Percentiles rank a stretch among this genome's conserved stretches.
These are phyloP conservation scores for Daldinia childiae DNA, from an alignment of 495 filamentous ascomycete genomes.

Conservation along the genomic window DNA sequence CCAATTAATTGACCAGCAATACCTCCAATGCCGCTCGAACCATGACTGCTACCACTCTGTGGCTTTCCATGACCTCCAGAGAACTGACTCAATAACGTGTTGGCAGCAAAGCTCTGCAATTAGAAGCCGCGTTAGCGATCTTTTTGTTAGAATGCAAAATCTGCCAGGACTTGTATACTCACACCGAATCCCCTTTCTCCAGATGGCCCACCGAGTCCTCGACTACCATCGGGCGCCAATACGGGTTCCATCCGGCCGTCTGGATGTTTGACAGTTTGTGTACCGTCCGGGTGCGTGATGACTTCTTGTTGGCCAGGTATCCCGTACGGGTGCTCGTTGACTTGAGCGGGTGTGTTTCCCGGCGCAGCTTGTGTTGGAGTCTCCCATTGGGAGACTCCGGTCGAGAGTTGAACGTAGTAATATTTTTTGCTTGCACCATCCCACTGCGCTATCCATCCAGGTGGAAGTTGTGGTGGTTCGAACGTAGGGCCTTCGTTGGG, in stretches of 20 bases:
- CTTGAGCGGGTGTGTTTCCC: conserved; percentile 58
- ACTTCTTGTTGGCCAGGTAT: conserved; percentile 56
- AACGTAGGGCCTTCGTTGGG: conserved; percentile 75
- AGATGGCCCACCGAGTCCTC: conserved; percentile 48
- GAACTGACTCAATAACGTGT: conserved; percentile 44
- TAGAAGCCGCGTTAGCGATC: conserved; percentile 15
- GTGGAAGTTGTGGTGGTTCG: conserved; percentile 72
- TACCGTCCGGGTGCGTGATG: conserved; percentile 63
- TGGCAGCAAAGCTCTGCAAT: conserved; percentile 46
- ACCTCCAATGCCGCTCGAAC: conserved; percentile 49
- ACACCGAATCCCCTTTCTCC: conserved; percentile 60
- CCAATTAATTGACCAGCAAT: conserved; percentile 52
- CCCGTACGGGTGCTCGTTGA: conserved; percentile 62
- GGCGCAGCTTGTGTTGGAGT: conserved; percentile 73
- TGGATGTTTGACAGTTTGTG: conserved; percentile 58
- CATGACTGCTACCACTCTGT: conserved; percentile 41
- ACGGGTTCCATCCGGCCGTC: conserved; percentile 63
- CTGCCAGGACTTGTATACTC: conserved; percentile 33
- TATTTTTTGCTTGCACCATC: conserved; percentile 76
- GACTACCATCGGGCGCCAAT: conserved; percentile 48
- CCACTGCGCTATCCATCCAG: conserved; percentile 89
- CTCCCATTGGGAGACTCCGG: conserved; percentile 81
- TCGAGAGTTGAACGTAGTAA: conserved; percentile 82
- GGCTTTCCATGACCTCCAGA: conserved; percentile 42
- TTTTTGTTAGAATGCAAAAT: conserved; percentile 1